Evolutionary conservation across 169 alveolate species (phyloP), one percentile per base, ranked within the genome.

Genomic region (Eimeria praecox): DNA sequence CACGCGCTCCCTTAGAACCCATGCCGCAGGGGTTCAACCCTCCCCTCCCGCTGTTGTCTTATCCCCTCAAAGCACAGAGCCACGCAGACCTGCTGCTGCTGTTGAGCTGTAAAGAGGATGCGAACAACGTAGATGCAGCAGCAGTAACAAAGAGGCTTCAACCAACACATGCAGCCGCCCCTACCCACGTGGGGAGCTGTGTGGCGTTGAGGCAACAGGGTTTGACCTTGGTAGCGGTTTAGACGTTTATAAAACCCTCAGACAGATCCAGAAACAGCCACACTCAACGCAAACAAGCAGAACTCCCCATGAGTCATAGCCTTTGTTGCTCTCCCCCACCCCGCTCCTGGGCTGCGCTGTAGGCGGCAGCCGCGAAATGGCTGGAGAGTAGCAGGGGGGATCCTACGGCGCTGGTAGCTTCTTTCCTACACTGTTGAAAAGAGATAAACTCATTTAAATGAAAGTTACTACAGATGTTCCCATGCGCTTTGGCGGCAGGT

Each of bases 321-420:
- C 82, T 35, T 35, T 14, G 82, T 49, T 71, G 49, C 46, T 71
- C 82, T 56, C 49, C 82, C 77, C 82, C 82, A 71, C 82, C n/a
- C 49, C 82, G 82, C 82, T 71, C 8, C 46, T 33, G 44, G 18
- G 78, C 78, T 6, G 78, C 78, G 78, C 78, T 66, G 78, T 66
- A 71, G 82, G 52, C 82, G 35, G 82, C 82, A 71, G 82, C 82
- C 5, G 49, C 82, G 49, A 66, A 10, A 27, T 3, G 77, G 42
- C 77, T 66, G 42, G 24, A n/a, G 44, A 35, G 52, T 9, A 62
- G 1, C 73, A 27, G n/a, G n/a, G 71, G 71, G 35, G 71, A 35
- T 18, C 42, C n/a, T 66, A 6, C 42, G 30, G 4, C 40, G 49
- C 82, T 35, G 82, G 6, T 3, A 5, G 38, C 0, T 71, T 71